Evolutionary conservation across 148 eudicot genomes (phyloP), one percentile per base, ranked within the genome.

Genomic region (Diospyros kaki): DNA sequence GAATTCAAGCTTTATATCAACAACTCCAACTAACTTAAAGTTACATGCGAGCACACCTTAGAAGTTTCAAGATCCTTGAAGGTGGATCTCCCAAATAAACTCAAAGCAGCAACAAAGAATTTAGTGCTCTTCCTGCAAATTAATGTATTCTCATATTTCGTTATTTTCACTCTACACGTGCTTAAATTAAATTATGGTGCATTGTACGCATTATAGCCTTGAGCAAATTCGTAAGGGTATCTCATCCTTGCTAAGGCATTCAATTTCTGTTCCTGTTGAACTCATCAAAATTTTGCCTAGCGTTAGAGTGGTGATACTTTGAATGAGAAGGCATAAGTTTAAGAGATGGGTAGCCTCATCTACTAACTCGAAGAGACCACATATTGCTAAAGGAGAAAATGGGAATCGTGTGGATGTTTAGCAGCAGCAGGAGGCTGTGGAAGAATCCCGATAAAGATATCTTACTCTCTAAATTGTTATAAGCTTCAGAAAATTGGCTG

Each of bases 21-120:
- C 17, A 42, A 66, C 39, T 6, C 66, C 45, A 41, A 10, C 71
- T 18, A 63, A 75, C 76, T 38, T 50, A 43, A 7, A 18, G 40
- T 1, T n/a, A 59, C 38, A 17, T 69, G 39, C 2, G 48, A 55
- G 39, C 50, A 39, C 11, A 55, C 1, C 48, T 70, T 42, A 7
- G 62, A 70, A 55, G 61, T 54, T 38, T 54, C 62, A 41, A 69
- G 59, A 55, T 70, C 10, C 62, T 55, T 1, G 62, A 70, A 18
- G 56, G 42, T 67, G 42, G 56, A 3, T 65, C 68, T 12, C 51
- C 18, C 45, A 6, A 46, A 67, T 46, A 48, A 18, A 17, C 9
- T 28, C 40, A 46, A 46, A 67, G 71, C 71, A 50, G 41, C 40
- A 17, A 10, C 56, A 50, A 11, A 46, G 2, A 45, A 67, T 46